phyloP scores from a whole-genome alignment of 2,329 filamentous ascomycete species.

The Aspergillus sp. region DNA sequence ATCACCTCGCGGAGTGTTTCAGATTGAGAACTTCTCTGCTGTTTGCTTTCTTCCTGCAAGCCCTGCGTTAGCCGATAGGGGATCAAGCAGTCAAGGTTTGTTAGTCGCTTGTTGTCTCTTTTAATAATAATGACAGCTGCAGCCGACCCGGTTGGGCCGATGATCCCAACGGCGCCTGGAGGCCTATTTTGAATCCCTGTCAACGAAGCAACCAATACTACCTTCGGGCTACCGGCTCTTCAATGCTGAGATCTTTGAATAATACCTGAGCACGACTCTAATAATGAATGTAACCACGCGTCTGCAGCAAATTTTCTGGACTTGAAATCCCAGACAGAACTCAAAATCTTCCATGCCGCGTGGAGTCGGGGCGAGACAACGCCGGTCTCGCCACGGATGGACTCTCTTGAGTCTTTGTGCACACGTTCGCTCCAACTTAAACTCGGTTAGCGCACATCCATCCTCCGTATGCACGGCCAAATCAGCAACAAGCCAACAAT shows the following conservation, averaged over 20 bases:
- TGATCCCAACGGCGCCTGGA: neutral
- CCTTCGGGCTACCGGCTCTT: neutral
- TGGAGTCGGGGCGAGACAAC: neutral
- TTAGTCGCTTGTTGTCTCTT: neutral
- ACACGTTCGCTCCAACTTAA: slow-evolving; percentile 3
- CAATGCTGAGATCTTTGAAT: neutral
- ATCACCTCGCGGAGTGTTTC: slow-evolving; percentile 17
- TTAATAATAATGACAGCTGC: slow-evolving; percentile 13
- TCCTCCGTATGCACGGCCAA: neutral
- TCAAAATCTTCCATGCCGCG: neutral
- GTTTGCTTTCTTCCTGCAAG: neutral
- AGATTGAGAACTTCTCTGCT: slow-evolving; percentile 3
- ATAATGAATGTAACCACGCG: neutral
- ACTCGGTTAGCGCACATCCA: slow-evolving; percentile 4
- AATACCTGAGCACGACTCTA: neutral
- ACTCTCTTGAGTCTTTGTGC: neutral
- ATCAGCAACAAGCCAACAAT: neutral
- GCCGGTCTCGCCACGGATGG: slow-evolving; percentile 5
- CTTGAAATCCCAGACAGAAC: neutral
- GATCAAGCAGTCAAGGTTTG: neutral
- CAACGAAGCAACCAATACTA: neutral
- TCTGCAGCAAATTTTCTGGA: neutral
- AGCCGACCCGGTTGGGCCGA: slow-evolving; percentile 5
- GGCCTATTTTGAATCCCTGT: neutral
- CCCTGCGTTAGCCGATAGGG: slow-evolving; percentile 5